These are phyloP conservation scores for Exserohilum rostratum DNA, from an alignment of 2,329 filamentous ascomycete genomes.

Conservation along the genomic window DNA sequence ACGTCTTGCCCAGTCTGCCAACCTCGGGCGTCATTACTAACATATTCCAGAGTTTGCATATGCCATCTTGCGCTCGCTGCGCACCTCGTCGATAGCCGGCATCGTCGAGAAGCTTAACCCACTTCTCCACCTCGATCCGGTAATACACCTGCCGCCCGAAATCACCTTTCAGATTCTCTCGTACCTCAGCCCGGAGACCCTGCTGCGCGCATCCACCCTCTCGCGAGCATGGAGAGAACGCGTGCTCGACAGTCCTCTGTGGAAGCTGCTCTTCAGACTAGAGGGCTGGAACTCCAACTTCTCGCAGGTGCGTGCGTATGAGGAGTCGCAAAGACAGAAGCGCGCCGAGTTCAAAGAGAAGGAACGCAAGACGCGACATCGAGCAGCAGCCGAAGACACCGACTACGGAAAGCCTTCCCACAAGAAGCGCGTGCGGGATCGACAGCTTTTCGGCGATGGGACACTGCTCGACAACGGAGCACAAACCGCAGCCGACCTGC, in stretches of 20 bases:
- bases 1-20: constrained; percentile 23
- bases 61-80: constrained; percentile 75
- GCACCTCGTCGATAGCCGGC: constrained; percentile 77
- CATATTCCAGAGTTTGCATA: constrained; percentile 75
- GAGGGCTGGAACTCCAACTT: constrained; percentile 84
- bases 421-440: constrained; percentile 59
- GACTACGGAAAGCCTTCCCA: constrained; percentile 58
- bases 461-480: constrained; percentile 28
- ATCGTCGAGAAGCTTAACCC: constrained; percentile 82
- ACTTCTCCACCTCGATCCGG: constrained; percentile 90
- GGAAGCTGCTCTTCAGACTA: constrained; percentile 79
- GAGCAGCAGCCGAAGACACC: constrained; percentile 53
- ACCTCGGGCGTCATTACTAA: constrained; percentile 6
- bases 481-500: constrained; percentile 26
- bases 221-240: constrained; percentile 83
- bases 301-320: constrained; percentile 68
- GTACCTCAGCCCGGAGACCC: constrained; percentile 79
- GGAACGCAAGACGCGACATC: constrained; percentile 55
- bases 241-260: constrained; percentile 82
- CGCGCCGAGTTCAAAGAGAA: constrained; percentile 44
- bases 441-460: constrained; percentile 51
- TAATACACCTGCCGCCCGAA: constrained; percentile 83
- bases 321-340: constrained; percentile 59
- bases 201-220: constrained; percentile 78
- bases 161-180: constrained; percentile 89